Conservation (phyloP, 345 rosid species). For the Citrus hindsii region DNA sequence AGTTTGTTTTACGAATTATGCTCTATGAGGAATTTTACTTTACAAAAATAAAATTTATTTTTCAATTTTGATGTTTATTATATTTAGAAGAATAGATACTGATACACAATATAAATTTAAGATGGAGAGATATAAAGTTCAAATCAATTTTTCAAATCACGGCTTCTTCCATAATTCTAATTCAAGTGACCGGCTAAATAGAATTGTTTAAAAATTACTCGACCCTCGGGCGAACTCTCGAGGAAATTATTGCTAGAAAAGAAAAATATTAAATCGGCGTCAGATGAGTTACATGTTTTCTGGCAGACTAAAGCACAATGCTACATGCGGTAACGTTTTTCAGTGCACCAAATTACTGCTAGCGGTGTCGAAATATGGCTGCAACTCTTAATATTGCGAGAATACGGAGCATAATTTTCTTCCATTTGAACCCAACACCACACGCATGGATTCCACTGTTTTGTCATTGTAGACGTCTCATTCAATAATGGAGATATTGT, state of each 20-base stretch:
- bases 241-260: too few relatives aligned
- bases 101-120: too few relatives aligned
- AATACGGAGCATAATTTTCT: conserved; percentile 80
- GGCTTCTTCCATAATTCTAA: background rate
- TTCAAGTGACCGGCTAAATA: too few relatives aligned
- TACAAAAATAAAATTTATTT: too few relatives aligned
- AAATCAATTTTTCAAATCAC: conserved; percentile 36
- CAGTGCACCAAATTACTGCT: conserved; percentile 83
- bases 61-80: too few relatives aligned
- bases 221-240: too few relatives aligned
- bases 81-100: too few relatives aligned
- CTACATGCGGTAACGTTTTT: conserved; percentile 23
- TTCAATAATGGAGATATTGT: conserved; percentile 26
- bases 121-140: background rate
- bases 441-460: conserved; percentile 32
- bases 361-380: conserved; percentile 72
- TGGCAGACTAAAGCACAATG: too few relatives aligned
- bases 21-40: too few relatives aligned
- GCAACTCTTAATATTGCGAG: conserved; percentile 74
- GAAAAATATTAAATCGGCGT: background rate
- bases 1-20: too few relatives aligned
- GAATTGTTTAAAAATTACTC: too few relatives aligned
- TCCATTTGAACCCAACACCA: conserved; percentile 68
- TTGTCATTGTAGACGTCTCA: conserved; percentile 47
- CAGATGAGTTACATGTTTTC: too few relatives aligned